Evolutionary conservation across 306 rosid species (phyloP).

Genomic region (Inga leiocalycina): DNA sequence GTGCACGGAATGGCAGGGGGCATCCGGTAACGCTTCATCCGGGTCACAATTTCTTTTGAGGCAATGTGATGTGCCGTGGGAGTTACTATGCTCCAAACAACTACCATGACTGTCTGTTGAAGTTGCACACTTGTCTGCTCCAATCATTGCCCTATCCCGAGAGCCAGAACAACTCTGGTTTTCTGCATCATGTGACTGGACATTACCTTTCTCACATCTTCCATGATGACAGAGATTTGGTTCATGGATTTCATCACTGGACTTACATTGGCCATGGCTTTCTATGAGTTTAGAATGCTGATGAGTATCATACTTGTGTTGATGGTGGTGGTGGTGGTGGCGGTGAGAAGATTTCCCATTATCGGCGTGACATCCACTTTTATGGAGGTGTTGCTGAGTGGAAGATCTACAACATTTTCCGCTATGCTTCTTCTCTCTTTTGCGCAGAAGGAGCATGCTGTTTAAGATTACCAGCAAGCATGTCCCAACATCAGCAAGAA

Average conservation of each 20-base stretch:
- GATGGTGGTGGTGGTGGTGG: constrained; percentile 31
- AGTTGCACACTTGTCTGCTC: constrained; percentile 25
- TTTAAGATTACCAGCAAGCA: constrained; percentile 80
- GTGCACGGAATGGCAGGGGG: constrained; percentile 25
- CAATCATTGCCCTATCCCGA: constrained; percentile 8
- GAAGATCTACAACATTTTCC: constrained; percentile 57
- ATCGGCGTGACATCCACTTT: constrained; percentile 40
- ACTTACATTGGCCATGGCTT: constrained; percentile 36
- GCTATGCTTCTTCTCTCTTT: constrained; percentile 43
- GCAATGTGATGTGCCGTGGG: constrained; percentile 32
- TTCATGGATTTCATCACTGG: constrained; percentile 38
- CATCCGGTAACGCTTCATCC: constrained; percentile 6
- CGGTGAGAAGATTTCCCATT: constrained; percentile 32
- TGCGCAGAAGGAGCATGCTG: constrained; percentile 80
- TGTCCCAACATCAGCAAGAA: constrained; percentile 94
- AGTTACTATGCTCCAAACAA: background rate
- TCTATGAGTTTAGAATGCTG: constrained; percentile 17
- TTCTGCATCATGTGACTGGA: constrained; percentile 42
- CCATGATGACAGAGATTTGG: constrained; percentile 47
- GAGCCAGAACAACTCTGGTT: constrained; percentile 35
- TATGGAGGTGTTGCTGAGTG: constrained; percentile 40
- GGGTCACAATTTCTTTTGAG: constrained; percentile 13
- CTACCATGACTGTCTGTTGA: background rate
- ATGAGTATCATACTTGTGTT: constrained; percentile 34
- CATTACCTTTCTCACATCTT: constrained; percentile 27